Evolutionary conservation across 164 flowering plant genomes (phyloP), one percentile per base, ranked within the genome.

Genomic region (Brasenia schreberi): DNA sequence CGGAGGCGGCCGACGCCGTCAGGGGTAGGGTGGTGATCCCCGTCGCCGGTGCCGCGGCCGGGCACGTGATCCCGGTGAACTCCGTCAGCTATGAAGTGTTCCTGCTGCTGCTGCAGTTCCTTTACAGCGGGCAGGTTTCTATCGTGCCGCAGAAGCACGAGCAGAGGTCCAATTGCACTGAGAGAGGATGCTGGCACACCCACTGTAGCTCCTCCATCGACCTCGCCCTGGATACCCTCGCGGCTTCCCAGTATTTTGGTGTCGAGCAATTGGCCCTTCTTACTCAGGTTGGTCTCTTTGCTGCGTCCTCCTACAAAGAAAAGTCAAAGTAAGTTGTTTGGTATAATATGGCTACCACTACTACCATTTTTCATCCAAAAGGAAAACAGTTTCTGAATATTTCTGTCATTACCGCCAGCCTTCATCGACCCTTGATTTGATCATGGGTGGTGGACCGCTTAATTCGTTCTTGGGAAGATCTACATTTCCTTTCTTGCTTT

Each of bases 161-260:
- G 80, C 85, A 94, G 0, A 77, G 99, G 83, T 85, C 97, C 66
- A 88, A 91, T 80, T 95, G 99, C 64, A 85, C 92, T 0, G 97
- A 92, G 73, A 74, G 99, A 59, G 92, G 87, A 5, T 95, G 99
- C 68, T 95, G 99, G 99, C 99, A 95, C 73, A 92, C 97, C 59
- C 97, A 95, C 84, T 95, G 99, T 84, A 74, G 97, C 73, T 83
- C 99, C 6, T 97, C 99, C 82, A 93, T 95, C 67, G 96, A 95
- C 85, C 97, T 95, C 65, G 97, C 99, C 14, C 92, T 95, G 42
- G 96, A 92, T 59, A 92, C 94, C 12, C 96, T 95, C 43, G 78
- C 96, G 27, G 99, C 99, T 77, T 92, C 99, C 65, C 74, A 96
- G 73, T 88, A 86, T 10, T 95, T 95, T 59, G 97, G 99, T 16